Evolutionary conservation across 805 yeast species (phyloP).

Genomic region (Candida railenensis): DNA sequence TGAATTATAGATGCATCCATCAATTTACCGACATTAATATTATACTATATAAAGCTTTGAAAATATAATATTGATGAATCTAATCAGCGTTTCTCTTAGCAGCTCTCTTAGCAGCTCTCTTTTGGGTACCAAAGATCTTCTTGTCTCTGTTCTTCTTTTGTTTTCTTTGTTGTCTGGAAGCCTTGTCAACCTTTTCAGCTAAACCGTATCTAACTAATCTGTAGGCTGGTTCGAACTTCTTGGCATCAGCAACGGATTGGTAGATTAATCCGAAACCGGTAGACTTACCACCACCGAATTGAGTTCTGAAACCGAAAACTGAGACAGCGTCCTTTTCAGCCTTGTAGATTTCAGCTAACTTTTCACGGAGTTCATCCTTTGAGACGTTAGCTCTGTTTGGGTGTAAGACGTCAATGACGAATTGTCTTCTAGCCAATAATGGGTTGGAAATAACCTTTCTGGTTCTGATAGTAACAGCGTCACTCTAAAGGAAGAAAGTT

Average conservation of each 20-base stretch:
- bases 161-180: slow-evolving; percentile 99
- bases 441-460: slow-evolving; percentile 99
- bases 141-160: slow-evolving; percentile 99
- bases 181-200: slow-evolving; percentile 93
- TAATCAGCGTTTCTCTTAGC: slow-evolving; percentile 90
- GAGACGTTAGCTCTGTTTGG: slow-evolving; percentile 99
- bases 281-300: slow-evolving; percentile 99
- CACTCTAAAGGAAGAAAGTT: slow-evolving; percentile 60
- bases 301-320: slow-evolving; percentile 99
- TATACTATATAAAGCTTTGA: slow-evolving; percentile 12
- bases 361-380: slow-evolving; percentile 98
- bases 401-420: slow-evolving; percentile 98
- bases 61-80: slow-evolving; percentile 17
- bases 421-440: slow-evolving; percentile 98
- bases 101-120: slow-evolving; percentile 87
- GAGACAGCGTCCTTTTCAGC: slow-evolving; percentile 92
- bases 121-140: slow-evolving; percentile 99
- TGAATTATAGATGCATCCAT: slow-evolving; percentile 3
- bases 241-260: slow-evolving; percentile 96
- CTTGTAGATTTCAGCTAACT: slow-evolving; percentile 84
- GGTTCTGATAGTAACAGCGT: slow-evolving; percentile 99
- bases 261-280: slow-evolving; percentile 99
- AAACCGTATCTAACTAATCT: slow-evolving; percentile 99
- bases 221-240: slow-evolving; percentile 98
- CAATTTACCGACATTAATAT: slow-evolving; percentile 14